Conservation (phyloP, 805 yeast genomes). For the Scheffersomyces stipitis region DNA sequence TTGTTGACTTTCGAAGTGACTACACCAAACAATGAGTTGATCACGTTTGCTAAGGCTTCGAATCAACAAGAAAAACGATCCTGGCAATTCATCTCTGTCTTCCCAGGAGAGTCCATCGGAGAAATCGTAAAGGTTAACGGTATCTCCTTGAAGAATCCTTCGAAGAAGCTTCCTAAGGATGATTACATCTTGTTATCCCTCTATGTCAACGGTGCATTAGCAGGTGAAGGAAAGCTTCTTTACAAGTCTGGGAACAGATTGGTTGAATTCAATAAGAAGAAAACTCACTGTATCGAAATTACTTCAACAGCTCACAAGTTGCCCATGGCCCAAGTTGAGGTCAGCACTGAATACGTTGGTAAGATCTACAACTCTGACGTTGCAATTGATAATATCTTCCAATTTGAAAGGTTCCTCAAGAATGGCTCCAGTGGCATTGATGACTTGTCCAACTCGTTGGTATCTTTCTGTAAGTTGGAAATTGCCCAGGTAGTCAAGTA, state of each 20-base stretch:
- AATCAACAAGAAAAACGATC: slow-evolving; percentile 49
- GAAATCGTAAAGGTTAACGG: slow-evolving; percentile 69
- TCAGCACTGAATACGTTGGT: slow-evolving; percentile 69
- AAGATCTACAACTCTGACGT: slow-evolving; percentile 59
- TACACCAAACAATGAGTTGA: slow-evolving; percentile 48
- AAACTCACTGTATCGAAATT: slow-evolving; percentile 45
- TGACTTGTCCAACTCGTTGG: slow-evolving; percentile 48
- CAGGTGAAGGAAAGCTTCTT: slow-evolving; percentile 58
- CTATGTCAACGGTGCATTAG: slow-evolving; percentile 60
- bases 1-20: slow-evolving; percentile 55
- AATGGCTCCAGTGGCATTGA: slow-evolving; percentile 39
- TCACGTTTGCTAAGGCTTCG: slow-evolving; percentile 66
- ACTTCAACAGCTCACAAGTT: slow-evolving; percentile 34
- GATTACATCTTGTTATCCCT: slow-evolving; percentile 58
- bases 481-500: slow-evolving; percentile 53
- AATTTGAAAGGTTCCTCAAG: slow-evolving; percentile 51
- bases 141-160: slow-evolving; percentile 40
- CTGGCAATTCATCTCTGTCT: slow-evolving; percentile 76
- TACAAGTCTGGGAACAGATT: slow-evolving; percentile 49
- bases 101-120: slow-evolving; percentile 69
- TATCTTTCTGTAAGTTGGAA: slow-evolving; percentile 54
- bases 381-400: slow-evolving; percentile 52
- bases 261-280: slow-evolving; percentile 45
- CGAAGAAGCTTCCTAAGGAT: slow-evolving; percentile 38
- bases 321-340: slow-evolving; percentile 48